Percentiles rank a stretch among this genome's conserved stretches.
Conservation (phyloP, 352 stramenopile genomes). For the Globisporangium apiculatum region DNA sequence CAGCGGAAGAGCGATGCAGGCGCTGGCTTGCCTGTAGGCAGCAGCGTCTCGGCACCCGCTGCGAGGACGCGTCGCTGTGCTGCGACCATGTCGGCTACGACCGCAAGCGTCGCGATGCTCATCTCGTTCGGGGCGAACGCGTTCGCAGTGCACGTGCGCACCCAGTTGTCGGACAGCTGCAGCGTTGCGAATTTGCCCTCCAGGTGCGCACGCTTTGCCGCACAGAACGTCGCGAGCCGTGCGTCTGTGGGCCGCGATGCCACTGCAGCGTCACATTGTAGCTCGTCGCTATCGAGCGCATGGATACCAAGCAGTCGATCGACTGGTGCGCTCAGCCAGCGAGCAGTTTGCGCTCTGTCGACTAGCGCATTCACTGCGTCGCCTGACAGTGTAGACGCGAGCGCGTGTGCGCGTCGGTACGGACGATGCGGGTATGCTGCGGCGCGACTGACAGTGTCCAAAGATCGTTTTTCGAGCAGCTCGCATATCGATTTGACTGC, state of each 20-base stretch:
- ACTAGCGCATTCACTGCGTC: constrained; percentile 12
- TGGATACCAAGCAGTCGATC: neutral
- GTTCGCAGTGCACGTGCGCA: neutral
- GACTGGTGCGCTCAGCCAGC: constrained; percentile 12
- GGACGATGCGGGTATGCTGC: neutral
- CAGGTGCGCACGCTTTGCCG: constrained; percentile 19
- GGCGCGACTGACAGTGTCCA: neutral
- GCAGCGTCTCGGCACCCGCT: too few species aligned
- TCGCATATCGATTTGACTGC: neutral
- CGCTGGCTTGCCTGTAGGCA: too few species aligned
- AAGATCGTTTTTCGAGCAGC: neutral
- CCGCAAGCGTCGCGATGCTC: constrained; percentile 8
- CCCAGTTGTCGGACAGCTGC: constrained; percentile 4
- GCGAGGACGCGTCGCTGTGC: constrained; percentile 5
- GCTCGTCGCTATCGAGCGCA: too few species aligned
- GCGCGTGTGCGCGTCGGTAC: neutral
- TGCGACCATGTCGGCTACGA: constrained; percentile 5
- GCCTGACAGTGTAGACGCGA: neutral
- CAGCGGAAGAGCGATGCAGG: constrained; percentile 3
- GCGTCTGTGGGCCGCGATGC: neutral
- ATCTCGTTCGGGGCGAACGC: neutral
- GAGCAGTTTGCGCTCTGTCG: constrained; percentile 12
- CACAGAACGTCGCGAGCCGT: constrained; percentile 19
- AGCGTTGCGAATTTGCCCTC: constrained; percentile 20
- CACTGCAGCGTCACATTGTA: neutral